Conservation (phyloP, 2,329 filamentous ascomycete species). For the Chrysoporthe deuterocubensis region DNA sequence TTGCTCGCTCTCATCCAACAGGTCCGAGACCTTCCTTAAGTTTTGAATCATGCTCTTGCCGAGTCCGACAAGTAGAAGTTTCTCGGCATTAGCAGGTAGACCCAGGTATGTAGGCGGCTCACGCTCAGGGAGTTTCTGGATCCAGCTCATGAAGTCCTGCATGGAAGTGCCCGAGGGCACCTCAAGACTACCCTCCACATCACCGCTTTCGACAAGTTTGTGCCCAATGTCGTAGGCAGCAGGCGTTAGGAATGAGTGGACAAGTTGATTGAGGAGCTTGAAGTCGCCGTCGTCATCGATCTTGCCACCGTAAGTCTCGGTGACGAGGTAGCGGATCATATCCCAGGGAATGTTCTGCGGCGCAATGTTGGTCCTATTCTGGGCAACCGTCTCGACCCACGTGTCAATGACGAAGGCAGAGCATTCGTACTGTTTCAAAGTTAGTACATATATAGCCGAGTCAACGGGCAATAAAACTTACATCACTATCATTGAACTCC, state of each 20-base stretch:
- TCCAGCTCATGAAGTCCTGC: constrained; percentile 88
- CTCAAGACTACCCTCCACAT: constrained; percentile 64
- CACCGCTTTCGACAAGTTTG: constrained; percentile 74
- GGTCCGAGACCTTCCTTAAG: constrained; percentile 79
- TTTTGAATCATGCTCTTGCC: constrained; percentile 85
- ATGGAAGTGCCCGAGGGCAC: constrained; percentile 82
- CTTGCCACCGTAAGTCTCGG: constrained; percentile 97
- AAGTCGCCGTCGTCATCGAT: constrained; percentile 92
- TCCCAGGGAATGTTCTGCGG: constrained; percentile 96
- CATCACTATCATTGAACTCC: constrained; percentile 99
- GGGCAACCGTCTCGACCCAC: constrained; percentile 84
- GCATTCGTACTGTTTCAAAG: constrained; percentile 79
- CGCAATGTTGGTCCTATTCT: constrained; percentile 88
- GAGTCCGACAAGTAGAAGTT: constrained; percentile 85
- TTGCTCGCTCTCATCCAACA: constrained; percentile 94
- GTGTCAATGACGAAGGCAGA: constrained; percentile 94
- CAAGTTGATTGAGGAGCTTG: constrained; percentile 70
- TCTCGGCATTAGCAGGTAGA: constrained; percentile 94
- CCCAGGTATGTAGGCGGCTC: constrained; percentile 96
- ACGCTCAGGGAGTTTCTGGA: constrained; percentile 87
- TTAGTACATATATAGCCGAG: constrained; percentile 27
- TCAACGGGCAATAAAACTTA: constrained; percentile 58
- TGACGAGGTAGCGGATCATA: constrained; percentile 87
- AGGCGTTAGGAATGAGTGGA: constrained; percentile 79
- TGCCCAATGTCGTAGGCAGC: constrained; percentile 92